Percentiles rank a stretch among this genome's conserved stretches.
Conservation (phyloP, 140 eudicot species). For the Anethum foeniculum region DNA sequence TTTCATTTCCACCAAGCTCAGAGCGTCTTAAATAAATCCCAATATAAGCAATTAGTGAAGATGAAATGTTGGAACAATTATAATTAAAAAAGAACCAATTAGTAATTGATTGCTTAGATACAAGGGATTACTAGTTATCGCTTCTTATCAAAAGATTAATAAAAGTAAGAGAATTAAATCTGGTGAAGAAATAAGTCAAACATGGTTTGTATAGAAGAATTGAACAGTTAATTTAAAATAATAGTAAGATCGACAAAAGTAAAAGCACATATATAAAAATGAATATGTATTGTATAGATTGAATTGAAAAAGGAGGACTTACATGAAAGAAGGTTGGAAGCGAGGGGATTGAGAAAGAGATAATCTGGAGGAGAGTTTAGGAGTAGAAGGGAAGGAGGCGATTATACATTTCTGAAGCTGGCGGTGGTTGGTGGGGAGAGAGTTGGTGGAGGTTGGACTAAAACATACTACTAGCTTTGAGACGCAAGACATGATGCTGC, state of each 20-base stretch:
- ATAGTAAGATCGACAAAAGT: neutral
- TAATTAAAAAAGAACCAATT: too few species aligned
- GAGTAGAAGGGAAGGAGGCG: constrained; percentile 13
- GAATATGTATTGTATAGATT: too few species aligned
- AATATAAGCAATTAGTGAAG: constrained; percentile 9
- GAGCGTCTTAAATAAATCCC: constrained; percentile 70
- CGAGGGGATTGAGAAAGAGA: constrained; percentile 31
- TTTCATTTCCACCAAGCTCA: constrained; percentile 62
- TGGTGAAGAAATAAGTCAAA: neutral
- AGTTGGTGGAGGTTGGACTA: constrained; percentile 23
- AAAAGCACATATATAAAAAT: too few species aligned
- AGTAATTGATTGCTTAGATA: too few species aligned
- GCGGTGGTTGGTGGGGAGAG: constrained; percentile 13
- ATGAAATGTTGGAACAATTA: neutral
- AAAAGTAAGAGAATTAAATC: too few species aligned
- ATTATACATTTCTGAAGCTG: constrained; percentile 14
- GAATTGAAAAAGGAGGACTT: constrained; percentile 8
- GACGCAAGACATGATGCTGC: constrained; percentile 48
- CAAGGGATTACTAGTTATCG: too few species aligned
- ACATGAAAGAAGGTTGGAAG: constrained; percentile 41
- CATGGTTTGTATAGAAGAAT: neutral
- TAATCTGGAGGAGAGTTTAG: constrained; percentile 14
- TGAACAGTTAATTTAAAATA: neutral
- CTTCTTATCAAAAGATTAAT: too few species aligned
- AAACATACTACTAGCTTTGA: constrained; percentile 45